phyloP scores from a whole-genome alignment of 345 rosid genomes.

The Eutrema heterophyllum region DNA sequence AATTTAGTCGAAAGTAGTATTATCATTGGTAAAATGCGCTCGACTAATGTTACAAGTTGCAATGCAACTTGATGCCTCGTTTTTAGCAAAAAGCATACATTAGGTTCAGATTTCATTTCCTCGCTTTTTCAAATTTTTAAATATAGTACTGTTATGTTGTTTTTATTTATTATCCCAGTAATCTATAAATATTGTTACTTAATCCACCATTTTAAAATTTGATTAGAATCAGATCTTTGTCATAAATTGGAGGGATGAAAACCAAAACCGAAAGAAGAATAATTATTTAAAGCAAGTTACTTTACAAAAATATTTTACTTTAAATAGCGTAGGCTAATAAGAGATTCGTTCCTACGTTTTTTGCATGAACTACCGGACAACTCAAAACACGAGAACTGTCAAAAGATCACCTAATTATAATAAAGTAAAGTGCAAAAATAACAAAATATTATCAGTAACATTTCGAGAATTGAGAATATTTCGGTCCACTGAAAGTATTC shows the following conservation, averaged over 20 bases:
- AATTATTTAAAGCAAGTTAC: constrained; percentile 2
- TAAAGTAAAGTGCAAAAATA: neutral
- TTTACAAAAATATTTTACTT: neutral
- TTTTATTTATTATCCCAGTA: neutral
- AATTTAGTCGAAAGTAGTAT: neutral
- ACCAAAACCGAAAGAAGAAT: constrained; percentile 2
- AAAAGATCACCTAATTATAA: neutral
- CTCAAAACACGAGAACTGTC: constrained; percentile 9
- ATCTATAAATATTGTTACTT: neutral
- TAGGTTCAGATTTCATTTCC: neutral
- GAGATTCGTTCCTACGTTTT: constrained; percentile 24
- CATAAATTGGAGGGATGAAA: constrained; percentile 14
- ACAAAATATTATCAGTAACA: neutral
- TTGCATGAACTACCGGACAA: constrained; percentile 28
- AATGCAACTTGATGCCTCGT: constrained; percentile 29
- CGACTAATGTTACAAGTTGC: constrained; percentile 14
- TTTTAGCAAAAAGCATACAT: constrained; percentile 1
- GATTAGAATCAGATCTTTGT: constrained; percentile 23
- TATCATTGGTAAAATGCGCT: constrained; percentile 14
- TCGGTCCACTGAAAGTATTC: constrained; percentile 4
- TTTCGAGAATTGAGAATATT: neutral
- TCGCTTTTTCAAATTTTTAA: neutral
- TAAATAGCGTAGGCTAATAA: constrained; percentile 4
- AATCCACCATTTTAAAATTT: neutral
- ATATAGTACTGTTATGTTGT: neutral